Conservation (phyloP, 2,329 filamentous ascomycete genomes). For the Trichoderma endophyticum region DNA sequence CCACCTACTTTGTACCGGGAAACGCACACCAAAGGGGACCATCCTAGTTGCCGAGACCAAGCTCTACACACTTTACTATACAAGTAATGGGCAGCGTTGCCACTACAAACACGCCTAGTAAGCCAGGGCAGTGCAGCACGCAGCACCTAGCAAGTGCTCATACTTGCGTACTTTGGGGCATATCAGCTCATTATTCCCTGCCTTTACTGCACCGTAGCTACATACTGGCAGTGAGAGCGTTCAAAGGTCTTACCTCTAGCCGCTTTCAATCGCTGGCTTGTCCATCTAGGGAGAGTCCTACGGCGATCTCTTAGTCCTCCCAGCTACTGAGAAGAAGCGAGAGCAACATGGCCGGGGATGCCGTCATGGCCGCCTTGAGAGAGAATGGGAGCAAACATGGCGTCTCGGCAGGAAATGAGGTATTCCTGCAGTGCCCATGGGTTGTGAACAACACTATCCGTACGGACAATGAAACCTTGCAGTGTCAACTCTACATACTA, state of each 20-base stretch:
- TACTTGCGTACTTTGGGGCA: not conserved
- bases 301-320: not conserved
- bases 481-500: not conserved
- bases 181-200: constrained; percentile 6
- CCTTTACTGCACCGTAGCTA: not conserved
- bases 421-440: not conserved
- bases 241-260: not conserved
- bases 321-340: not conserved
- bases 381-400: not conserved
- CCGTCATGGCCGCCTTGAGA: not conserved
- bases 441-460: not conserved
- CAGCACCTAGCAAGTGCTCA: not conserved
- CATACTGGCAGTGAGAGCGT: not conserved
- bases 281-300: not conserved
- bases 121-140: not conserved
- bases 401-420: not conserved
- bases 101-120: not conserved
- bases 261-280: not conserved
- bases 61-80: not conserved
- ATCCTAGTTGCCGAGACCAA: not conserved
- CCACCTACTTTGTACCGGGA: not conserved
- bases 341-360: not conserved
- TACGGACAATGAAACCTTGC: not conserved
- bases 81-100: not conserved
- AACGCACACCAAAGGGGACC: not conserved